Evolutionary conservation across 179 eudicot species (phyloP).

Genomic region (Vitellaria paradoxa): DNA sequence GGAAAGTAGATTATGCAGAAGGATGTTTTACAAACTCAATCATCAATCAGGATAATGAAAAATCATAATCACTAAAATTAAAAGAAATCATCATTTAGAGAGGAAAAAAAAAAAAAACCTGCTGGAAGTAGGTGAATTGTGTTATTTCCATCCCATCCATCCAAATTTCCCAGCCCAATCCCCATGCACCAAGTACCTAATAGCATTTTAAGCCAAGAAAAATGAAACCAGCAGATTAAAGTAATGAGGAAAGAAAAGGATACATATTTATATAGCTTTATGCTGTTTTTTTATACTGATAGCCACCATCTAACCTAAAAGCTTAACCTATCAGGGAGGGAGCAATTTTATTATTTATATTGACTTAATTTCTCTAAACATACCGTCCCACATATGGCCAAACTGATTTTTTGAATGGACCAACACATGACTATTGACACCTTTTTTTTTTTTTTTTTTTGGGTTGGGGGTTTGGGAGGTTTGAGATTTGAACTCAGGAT

Average conservation of each 20-base stretch:
- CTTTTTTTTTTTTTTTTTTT: too few relatives aligned
- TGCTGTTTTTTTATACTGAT: background rate
- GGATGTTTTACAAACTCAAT: background rate
- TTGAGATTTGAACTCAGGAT: too few relatives aligned
- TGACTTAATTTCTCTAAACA: too few relatives aligned
- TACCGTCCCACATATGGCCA: too few relatives aligned
- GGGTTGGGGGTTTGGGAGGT: too few relatives aligned
- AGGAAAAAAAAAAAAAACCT: slow-evolving; percentile 38
- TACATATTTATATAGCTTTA: background rate
- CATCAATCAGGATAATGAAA: background rate
- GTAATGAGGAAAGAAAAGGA: background rate
- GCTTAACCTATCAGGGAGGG: too few relatives aligned
- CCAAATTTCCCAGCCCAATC: slow-evolving; percentile 99
- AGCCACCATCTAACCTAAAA: too few relatives aligned
- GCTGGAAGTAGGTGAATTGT: slow-evolving; percentile 98
- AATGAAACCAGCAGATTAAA: background rate
- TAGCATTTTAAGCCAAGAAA: slow-evolving; percentile 16
- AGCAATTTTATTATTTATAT: too few relatives aligned
- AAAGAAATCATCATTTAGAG: background rate
- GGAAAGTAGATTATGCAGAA: background rate
- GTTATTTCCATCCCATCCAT: slow-evolving; percentile 99
- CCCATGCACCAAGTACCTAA: slow-evolving; percentile 99
- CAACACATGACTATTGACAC: too few relatives aligned
- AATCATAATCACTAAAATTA: background rate
- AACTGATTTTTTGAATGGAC: too few relatives aligned